Conservation (phyloP, 176 grass and related monocot genomes). For the Juncus inflexus region DNA sequence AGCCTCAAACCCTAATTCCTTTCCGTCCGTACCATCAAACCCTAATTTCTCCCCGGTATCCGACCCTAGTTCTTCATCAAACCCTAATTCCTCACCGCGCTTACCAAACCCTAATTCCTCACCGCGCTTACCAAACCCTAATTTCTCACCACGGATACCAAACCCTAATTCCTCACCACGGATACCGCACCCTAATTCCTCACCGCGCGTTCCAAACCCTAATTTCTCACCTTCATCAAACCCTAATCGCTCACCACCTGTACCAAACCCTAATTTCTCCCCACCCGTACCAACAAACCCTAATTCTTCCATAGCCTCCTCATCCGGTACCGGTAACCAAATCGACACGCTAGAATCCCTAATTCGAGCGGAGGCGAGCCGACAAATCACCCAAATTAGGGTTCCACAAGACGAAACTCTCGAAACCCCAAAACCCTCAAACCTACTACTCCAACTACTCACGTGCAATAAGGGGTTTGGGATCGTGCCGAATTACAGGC, state of each 20-base stretch:
- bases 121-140: too few species aligned
- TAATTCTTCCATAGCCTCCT: slow-evolving; percentile 9
- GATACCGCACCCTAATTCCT: slow-evolving; percentile 40
- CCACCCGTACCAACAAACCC: background rate
- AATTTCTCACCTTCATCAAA: slow-evolving; percentile 13
- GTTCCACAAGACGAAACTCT: slow-evolving; percentile 54
- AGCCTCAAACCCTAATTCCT: background rate
- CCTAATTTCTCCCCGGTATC: background rate
- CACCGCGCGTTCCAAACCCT: too few species aligned
- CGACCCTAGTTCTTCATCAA: background rate
- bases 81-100: too few species aligned
- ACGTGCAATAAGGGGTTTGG: slow-evolving; percentile 85
- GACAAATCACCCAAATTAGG: slow-evolving; percentile 50
- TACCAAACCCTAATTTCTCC: background rate
- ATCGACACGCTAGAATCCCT: slow-evolving; percentile 88
- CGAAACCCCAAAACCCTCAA: slow-evolving; percentile 64
- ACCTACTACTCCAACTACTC: slow-evolving; percentile 86
- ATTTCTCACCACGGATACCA: too few species aligned
- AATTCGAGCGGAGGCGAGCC: slow-evolving; percentile 75
- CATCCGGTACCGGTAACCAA: slow-evolving; percentile 20
- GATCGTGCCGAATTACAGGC: slow-evolving; percentile 67
- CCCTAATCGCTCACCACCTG: too few species aligned
- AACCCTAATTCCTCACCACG: slow-evolving; percentile 16
- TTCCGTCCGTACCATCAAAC: background rate
- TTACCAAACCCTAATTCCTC: too few species aligned